Evolutionary conservation across 1,284 basidiomycete species (phyloP).

Genomic region (Lentinula novae-zelandiae): DNA sequence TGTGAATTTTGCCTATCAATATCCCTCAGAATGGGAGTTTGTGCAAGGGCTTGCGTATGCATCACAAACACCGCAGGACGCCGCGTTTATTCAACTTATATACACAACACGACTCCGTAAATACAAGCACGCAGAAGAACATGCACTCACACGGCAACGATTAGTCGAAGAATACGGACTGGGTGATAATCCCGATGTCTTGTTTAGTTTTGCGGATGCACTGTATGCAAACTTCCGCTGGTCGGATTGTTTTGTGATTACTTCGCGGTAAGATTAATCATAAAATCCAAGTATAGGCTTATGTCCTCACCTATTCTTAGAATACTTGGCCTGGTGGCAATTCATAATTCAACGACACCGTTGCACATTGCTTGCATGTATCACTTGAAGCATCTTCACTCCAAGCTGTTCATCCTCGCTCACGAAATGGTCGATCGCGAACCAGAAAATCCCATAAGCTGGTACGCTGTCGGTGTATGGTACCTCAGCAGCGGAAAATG

Average conservation of each 20-base stretch:
- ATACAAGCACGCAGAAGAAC: slow-evolving; percentile 81
- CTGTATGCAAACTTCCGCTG: slow-evolving; percentile 86
- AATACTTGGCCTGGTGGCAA: slow-evolving; percentile 76
- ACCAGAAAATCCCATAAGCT: slow-evolving; percentile 88
- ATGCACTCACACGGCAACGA: slow-evolving; percentile 68
- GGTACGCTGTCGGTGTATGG: slow-evolving; percentile 99
- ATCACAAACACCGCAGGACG: slow-evolving; percentile 83
- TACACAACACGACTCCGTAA: slow-evolving; percentile 92
- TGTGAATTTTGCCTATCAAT: slow-evolving; percentile 1
- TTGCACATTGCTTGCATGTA: slow-evolving; percentile 98
- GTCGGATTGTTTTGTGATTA: slow-evolving; percentile 92
- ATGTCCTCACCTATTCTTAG: slow-evolving; percentile 35
- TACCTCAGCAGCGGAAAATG: slow-evolving; percentile 87
- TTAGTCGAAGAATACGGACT: slow-evolving; percentile 80
- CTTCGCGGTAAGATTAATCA: slow-evolving; percentile 55
- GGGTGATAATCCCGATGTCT: slow-evolving; percentile 87
- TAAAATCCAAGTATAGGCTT: not conserved
- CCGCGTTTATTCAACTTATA: slow-evolving; percentile 86
- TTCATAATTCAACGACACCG: slow-evolving; percentile 85
- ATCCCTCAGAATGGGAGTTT: slow-evolving; percentile 86
- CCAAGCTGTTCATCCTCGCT: slow-evolving; percentile 91
- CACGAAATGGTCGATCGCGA: slow-evolving; percentile 94
- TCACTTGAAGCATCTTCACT: slow-evolving; percentile 87
- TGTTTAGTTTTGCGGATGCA: slow-evolving; percentile 90
- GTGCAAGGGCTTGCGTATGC: slow-evolving; percentile 81